Conservation (phyloP, 768 basidiomycete genomes). For the Flagelloscypha sp. region DNA sequence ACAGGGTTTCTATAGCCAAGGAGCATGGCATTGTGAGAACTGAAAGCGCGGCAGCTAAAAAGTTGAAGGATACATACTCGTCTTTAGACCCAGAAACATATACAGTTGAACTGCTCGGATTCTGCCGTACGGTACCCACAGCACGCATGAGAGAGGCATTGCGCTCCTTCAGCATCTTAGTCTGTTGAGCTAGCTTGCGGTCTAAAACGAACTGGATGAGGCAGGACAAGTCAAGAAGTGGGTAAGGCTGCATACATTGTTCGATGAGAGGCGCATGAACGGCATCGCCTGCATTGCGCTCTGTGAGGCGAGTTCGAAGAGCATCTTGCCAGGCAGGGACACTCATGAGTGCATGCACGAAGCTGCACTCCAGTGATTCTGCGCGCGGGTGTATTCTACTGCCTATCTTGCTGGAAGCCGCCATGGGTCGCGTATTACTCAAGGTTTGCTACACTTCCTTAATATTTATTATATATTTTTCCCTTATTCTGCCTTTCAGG, state of each 20-base stretch:
- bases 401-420: conserved; percentile 2
- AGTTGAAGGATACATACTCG: conserved; percentile 56
- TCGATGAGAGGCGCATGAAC: conserved; percentile 82
- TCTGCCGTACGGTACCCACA: conserved; percentile 61
- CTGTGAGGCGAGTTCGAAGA: conserved; percentile 67
- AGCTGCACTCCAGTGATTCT: conserved; percentile 4
- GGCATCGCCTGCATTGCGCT: conserved; percentile 76
- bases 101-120: conserved; percentile 55
- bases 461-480: conserved; percentile 3
- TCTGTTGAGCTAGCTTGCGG: conserved; percentile 85
- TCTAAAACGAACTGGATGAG: conserved; percentile 38
- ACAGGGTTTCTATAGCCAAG: conserved; percentile 65
- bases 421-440: conserved; percentile 80
- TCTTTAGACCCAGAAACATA: conserved; percentile 54
- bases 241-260: conserved; percentile 59
- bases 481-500: conserved; percentile 38
- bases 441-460: conserved; percentile 42
- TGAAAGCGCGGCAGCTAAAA: conserved; percentile 6
- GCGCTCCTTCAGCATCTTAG: conserved; percentile 84
- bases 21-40: conserved; percentile 3
- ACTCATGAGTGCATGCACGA: conserved; percentile 44
- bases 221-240: conserved; percentile 8
- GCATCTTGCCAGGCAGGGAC: conserved; percentile 83
- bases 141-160: conserved; percentile 85
- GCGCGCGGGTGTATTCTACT: not conserved